phyloP scores from a whole-genome alignment of 805 yeast species.

The Pichia occidentalis region DNA sequence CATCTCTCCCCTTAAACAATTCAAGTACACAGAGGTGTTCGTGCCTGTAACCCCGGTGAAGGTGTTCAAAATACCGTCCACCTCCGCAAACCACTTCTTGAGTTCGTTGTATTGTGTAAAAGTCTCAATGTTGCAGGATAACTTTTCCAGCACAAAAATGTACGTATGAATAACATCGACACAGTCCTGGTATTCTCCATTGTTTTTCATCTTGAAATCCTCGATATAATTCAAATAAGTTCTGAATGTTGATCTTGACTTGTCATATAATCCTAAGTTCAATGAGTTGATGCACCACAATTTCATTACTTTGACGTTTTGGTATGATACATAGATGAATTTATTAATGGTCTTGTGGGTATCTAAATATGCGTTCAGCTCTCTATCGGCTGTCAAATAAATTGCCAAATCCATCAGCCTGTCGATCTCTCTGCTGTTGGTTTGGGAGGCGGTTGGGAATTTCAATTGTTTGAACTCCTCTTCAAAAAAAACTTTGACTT shows the following conservation, averaged over 20 bases:
- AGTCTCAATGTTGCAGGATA: slow-evolving; percentile 9
- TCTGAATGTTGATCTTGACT: slow-evolving; percentile 30
- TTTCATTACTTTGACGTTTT: slow-evolving; percentile 35
- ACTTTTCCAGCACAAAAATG: slow-evolving; percentile 14
- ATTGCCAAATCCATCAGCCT: slow-evolving; percentile 28
- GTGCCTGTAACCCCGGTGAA: slow-evolving; percentile 9
- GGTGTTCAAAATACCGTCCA: slow-evolving; percentile 11
- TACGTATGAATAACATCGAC: slow-evolving; percentile 25
- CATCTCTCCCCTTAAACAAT: slow-evolving; percentile 19
- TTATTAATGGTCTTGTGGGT: slow-evolving; percentile 25
- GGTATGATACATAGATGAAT: slow-evolving; percentile 41
- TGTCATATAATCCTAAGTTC: slow-evolving; percentile 17
- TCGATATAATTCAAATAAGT: slow-evolving; percentile 38
- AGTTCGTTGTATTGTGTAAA: slow-evolving; percentile 16
- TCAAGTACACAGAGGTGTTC: slow-evolving; percentile 15
- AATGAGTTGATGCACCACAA: slow-evolving; percentile 28
- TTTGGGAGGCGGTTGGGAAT: slow-evolving; percentile 42
- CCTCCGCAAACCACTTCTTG: slow-evolving; percentile 15
- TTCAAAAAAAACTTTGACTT: slow-evolving; percentile 11
- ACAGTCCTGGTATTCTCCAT: slow-evolving; percentile 32
- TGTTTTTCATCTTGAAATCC: slow-evolving; percentile 32
- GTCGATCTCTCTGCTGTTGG: slow-evolving; percentile 25
- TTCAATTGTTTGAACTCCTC: slow-evolving; percentile 21
- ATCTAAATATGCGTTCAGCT: slow-evolving; percentile 12
- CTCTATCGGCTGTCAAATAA: slow-evolving; percentile 11